Evolutionary conservation across 2,329 filamentous ascomycete species (phyloP).

Genomic region (Colletotrichum aenigma): DNA sequence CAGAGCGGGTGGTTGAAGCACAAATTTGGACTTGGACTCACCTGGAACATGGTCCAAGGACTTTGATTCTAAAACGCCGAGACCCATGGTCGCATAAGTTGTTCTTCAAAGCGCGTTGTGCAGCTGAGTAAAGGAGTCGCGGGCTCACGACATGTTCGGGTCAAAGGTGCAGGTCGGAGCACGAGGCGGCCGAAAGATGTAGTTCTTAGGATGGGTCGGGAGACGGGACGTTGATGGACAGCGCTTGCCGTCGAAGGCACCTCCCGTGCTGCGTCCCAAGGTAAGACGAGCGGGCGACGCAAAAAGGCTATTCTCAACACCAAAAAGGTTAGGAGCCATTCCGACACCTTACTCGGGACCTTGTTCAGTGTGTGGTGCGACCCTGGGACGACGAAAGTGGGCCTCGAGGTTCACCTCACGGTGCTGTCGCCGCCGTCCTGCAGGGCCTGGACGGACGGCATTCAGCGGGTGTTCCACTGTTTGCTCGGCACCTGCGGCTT

Average conservation of each 20-base stretch:
- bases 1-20: not conserved
- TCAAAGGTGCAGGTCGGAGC: not conserved
- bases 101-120: not conserved
- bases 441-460: not conserved
- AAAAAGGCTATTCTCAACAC: not conserved
- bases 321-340: not conserved
- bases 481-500: constrained; percentile 7
- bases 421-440: not conserved
- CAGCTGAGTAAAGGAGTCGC: not conserved
- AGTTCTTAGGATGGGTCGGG: not conserved
- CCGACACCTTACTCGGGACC: not conserved
- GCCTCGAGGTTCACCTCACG: not conserved
- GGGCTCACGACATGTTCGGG: not conserved
- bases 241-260: not conserved
- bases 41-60: constrained; percentile 75
- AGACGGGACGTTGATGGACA: not conserved
- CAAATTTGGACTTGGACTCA: constrained; percentile 36
- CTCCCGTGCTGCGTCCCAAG: not conserved
- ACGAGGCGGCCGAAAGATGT: not conserved
- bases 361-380: not conserved
- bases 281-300: not conserved
- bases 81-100: constrained; percentile 56
- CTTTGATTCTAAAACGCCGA: constrained; percentile 75
- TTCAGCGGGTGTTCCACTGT: not conserved
- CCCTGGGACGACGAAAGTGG: not conserved